Conservation (phyloP, 2,329 filamentous ascomycete genomes). For the Sporothrix humicola region DNA sequence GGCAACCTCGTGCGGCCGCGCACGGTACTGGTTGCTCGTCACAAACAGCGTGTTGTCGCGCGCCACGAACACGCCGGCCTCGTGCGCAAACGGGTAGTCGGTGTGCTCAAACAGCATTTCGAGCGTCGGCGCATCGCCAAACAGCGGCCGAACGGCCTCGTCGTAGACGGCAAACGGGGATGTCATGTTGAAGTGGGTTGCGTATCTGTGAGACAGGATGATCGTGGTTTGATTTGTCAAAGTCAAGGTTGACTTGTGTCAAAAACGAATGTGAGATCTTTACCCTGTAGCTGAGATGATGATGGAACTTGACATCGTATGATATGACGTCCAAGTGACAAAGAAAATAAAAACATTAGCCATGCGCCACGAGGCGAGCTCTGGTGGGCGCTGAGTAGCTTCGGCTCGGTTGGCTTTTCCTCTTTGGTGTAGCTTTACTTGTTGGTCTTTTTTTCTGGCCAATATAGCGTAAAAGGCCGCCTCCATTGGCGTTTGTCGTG, state of each 20-base stretch:
- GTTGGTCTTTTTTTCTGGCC: neutral
- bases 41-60: constrained; percentile 31
- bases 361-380: neutral
- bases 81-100: constrained; percentile 34
- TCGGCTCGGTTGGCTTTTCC: neutral
- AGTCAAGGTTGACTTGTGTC: neutral
- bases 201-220: neutral
- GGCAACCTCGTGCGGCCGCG: constrained; percentile 13
- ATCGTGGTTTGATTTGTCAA: neutral
- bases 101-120: constrained; percentile 45
- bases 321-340: neutral
- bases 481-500: neutral
- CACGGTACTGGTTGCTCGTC: constrained; percentile 33
- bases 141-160: constrained; percentile 24
- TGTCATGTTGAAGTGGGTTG: neutral
- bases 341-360: neutral
- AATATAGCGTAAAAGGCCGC: neutral
- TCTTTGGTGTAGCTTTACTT: neutral
- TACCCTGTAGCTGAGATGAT: neutral
- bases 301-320: neutral
- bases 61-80: constrained; percentile 35
- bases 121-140: constrained; percentile 35
- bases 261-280: neutral
- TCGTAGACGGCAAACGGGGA: constrained; percentile 29
- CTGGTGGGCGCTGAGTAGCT: constrained; percentile 1